Evolutionary conservation across 2,329 filamentous ascomycete species (phyloP).

Genomic region (Colletotrichum camelliae): DNA sequence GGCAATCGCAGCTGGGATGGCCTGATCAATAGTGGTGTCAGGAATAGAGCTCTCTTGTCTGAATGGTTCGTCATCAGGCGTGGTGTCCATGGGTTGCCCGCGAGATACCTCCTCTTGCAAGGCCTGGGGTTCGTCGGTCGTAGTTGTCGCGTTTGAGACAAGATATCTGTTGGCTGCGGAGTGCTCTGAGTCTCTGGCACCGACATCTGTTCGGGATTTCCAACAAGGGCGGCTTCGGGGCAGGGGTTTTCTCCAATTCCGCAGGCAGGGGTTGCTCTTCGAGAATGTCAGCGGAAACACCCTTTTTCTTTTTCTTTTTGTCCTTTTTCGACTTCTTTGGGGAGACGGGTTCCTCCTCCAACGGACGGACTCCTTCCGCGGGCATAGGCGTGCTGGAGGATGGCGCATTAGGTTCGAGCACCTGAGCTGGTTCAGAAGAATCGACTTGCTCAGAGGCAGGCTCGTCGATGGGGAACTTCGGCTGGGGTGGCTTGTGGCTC

Average conservation of each 20-base stretch:
- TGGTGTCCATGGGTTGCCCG: neutral
- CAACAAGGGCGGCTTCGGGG: neutral
- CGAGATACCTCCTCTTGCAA: neutral
- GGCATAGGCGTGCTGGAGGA: neutral
- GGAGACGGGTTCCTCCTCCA: neutral
- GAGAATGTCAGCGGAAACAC: neutral
- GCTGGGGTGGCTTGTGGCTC: neutral
- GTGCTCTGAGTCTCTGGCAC: neutral
- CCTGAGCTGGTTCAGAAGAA: neutral
- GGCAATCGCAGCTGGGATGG: neutral
- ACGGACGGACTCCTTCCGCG: neutral
- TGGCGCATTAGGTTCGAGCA: neutral
- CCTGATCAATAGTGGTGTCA: neutral
- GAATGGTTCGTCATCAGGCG: neutral
- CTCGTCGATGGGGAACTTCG: neutral
- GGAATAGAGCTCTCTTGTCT: neutral
- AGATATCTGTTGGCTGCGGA: neutral
- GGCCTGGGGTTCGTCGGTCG: neutral
- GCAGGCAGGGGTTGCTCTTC: neutral
- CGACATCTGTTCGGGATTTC: neutral
- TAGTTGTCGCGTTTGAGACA: neutral
- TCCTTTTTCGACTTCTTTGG: slow-evolving; percentile 31
- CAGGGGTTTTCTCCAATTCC: neutral
- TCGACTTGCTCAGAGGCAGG: neutral
- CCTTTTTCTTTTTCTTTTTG: neutral